These are phyloP conservation scores for Actinomortierella wolfii DNA, from an alignment of 371 early-diverging fungal genomes.

Conservation along the genomic window DNA sequence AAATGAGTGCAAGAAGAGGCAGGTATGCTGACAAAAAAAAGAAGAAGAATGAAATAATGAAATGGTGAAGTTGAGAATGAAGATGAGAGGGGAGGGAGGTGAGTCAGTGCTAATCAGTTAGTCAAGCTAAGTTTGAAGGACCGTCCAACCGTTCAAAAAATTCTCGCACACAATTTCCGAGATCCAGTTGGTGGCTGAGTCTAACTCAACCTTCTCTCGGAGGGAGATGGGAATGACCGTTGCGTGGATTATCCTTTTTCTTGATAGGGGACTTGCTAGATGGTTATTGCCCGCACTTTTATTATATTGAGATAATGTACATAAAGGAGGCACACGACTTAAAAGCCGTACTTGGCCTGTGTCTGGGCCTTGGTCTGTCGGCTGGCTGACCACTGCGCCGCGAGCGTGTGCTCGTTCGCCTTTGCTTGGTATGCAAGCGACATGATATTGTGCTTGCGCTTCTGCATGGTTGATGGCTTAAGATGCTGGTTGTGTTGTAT, in stretches of 20 bases:
- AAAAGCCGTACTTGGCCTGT: conserved; percentile 71
- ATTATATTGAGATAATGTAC: too few relatives aligned
- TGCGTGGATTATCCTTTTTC: too few relatives aligned
- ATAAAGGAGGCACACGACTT: too few relatives aligned
- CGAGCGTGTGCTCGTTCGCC: conserved; percentile 63
- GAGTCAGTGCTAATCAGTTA: background rate
- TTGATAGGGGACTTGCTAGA: too few relatives aligned
- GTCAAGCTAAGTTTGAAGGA: background rate
- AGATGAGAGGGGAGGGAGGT: background rate
- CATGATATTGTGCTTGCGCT: conserved; percentile 81
- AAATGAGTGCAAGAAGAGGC: background rate
- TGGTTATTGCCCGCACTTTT: too few relatives aligned
- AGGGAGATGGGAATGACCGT: too few relatives aligned
- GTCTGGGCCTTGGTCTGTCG: conserved; percentile 70
- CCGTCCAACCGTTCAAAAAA: too few relatives aligned
- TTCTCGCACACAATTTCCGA: too few relatives aligned
- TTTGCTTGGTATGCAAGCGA: conserved; percentile 77
- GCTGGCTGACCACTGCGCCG: conserved; percentile 68
- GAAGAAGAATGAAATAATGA: background rate
- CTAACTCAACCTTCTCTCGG: too few relatives aligned
- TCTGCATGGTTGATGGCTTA: conserved; percentile 53
- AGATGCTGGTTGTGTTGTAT: too few relatives aligned
- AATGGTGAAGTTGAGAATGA: background rate
- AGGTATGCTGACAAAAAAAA: background rate
- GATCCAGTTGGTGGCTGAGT: too few relatives aligned